Evolutionary conservation across 78 protist species (phyloP), one percentile per base, ranked within the genome.

Genomic region (Guillardia theta): DNA sequence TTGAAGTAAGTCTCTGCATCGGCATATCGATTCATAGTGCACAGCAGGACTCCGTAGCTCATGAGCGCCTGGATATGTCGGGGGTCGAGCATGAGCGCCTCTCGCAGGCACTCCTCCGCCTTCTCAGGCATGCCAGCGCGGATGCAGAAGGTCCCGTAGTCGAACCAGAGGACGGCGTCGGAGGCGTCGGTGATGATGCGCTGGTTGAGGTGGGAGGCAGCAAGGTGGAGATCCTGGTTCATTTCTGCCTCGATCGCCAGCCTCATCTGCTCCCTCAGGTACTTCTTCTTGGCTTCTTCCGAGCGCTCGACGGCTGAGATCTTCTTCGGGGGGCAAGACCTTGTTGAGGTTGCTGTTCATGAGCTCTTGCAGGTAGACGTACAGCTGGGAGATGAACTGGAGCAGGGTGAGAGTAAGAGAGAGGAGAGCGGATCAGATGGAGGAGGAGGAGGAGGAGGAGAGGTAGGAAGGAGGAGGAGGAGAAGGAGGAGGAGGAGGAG

Each of bases 71-170:
- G 93, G 10, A n/a, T 15, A 62, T 64, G 48, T 1, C 90, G 47
- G 43, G 90, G 90, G 50, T 15, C 80, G 22, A 62, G 54, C 27
- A 19, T 54, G 54, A 95, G n/a, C 33, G 96, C 93, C 94, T 95
- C 96, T 22, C 93, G 90, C 30, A 88, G 48, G 44, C 80, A 41
- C 87, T 93, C 96, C 93, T 95, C 96, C 18, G 96, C 96, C 94
- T 90, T 94, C 58, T 44, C 37, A 6, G 27, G 27, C 47, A 76
- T 88, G 22, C 80, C 47, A 27, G 43, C 47, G 33, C 95, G 76
- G 54, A 94, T 43, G 90, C 77, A 41, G 78, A 80, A 78, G 46
- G 4, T 18, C 37, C 70, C 96, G 94, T 92, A 95, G 48, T 94
- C 96, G 92, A 5, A 15, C 96, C 95, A 94, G 18, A 43, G 33